These are phyloP conservation scores for Beta lomatogona DNA, from an alignment of 179 eudicot genomes.

Conservation along the genomic window DNA sequence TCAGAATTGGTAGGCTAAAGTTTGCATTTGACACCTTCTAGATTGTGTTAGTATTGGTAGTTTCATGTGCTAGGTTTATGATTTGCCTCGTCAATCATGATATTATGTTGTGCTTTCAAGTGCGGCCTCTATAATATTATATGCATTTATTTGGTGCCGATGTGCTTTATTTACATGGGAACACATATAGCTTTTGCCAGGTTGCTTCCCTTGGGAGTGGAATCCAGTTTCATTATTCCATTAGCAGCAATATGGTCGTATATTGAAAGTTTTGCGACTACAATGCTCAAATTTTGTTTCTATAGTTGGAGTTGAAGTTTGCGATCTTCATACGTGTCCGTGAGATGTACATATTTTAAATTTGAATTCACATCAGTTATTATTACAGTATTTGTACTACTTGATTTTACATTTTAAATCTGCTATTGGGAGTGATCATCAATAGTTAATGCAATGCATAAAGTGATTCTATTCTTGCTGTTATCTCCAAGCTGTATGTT, in stretches of 20 bases:
- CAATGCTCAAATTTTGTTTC: background rate
- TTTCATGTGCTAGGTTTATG: background rate
- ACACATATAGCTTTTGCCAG: background rate
- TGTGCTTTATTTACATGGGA: background rate
- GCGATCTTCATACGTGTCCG: no score
- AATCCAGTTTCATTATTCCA: no score
- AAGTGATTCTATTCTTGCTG: background rate
- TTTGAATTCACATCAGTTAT: no score
- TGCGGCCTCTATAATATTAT: no score
- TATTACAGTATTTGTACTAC: no score
- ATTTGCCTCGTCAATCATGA: background rate
- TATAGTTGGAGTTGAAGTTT: no score
- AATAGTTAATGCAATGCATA: background rate
- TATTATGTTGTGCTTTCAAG: background rate
- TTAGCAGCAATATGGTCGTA: background rate
- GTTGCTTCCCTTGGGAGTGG: background rate
- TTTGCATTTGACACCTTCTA: background rate
- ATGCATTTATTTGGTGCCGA: background rate
- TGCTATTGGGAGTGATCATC: no score
- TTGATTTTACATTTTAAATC: no score
- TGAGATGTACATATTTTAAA: no score
- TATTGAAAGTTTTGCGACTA: background rate
- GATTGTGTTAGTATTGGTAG: background rate
- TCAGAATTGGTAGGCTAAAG: background rate
- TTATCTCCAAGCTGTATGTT: background rate